phyloP scores from a whole-genome alignment of 2,329 filamentous ascomycete species.

The Cladophialophora yegresii region DNA sequence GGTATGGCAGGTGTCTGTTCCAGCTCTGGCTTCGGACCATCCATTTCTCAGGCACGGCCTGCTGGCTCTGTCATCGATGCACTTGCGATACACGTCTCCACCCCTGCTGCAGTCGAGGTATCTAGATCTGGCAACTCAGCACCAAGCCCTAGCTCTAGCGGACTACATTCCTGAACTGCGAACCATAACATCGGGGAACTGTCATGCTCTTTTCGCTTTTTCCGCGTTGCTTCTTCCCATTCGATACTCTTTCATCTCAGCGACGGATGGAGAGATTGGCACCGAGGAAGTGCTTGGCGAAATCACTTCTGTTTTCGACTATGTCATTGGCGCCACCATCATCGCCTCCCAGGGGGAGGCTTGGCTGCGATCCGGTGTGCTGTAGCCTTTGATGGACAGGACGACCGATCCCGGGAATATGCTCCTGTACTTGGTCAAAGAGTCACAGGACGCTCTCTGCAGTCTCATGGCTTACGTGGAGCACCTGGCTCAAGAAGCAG shows the following conservation, averaged over 20 bases:
- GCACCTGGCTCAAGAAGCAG: background rate
- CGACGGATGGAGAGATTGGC: constrained; percentile 1
- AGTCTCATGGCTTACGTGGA: constrained; percentile 2
- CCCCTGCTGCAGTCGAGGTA: constrained; percentile 1
- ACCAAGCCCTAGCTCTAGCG: constrained; percentile 18
- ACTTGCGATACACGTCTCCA: constrained; percentile 36
- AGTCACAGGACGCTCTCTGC: background rate
- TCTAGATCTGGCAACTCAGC: constrained; percentile 29
- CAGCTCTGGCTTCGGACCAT: constrained; percentile 42
- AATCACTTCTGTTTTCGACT: constrained; percentile 6
- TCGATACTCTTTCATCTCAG: constrained; percentile 11
- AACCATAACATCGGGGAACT: constrained; percentile 18
- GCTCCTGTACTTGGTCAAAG: background rate
- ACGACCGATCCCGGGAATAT: constrained; percentile 5
- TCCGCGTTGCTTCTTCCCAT: constrained; percentile 16
- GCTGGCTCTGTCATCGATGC: constrained; percentile 44
- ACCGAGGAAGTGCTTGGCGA: background rate
- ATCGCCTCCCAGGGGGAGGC: constrained; percentile 5
- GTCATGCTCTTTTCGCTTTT: constrained; percentile 24
- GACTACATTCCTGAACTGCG: constrained; percentile 18
- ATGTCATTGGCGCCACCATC: constrained; percentile 11
- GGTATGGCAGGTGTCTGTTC: constrained; percentile 44
- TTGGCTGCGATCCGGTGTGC: constrained; percentile 7
- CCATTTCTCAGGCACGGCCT: constrained; percentile 46
- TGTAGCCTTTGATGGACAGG: constrained; percentile 4